Evolutionary conservation across 352 stramenopile genomes (phyloP).

Genomic region (Phytophthora macrochlamydospora): DNA sequence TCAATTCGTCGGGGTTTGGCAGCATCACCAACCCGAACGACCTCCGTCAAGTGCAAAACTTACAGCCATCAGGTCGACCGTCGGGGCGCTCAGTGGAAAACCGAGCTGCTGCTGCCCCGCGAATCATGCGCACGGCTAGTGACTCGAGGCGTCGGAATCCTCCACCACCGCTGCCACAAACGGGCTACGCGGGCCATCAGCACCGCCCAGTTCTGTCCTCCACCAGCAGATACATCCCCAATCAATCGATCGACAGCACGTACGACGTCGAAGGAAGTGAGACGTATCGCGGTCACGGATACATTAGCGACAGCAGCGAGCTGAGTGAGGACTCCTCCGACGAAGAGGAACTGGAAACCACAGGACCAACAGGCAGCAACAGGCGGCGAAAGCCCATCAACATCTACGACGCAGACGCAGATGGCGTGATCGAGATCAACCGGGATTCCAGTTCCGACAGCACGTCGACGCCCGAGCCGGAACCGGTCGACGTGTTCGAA

Average conservation of each 20-base stretch:
- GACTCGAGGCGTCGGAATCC: constrained; percentile 13
- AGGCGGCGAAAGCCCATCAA: constrained; percentile 13
- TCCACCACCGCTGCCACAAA: constrained; percentile 9
- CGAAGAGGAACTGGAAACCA: constrained; percentile 22
- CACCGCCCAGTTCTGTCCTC: constrained; percentile 2
- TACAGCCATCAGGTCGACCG: constrained; percentile 17
- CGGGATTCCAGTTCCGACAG: constrained; percentile 27
- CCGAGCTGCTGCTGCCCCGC: constrained; percentile 1
- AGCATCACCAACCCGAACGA: constrained; percentile 8
- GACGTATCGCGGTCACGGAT: constrained; percentile 32
- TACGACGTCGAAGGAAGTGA: constrained; percentile 30
- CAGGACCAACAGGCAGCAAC: constrained; percentile 6
- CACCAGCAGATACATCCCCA: constrained; percentile 15
- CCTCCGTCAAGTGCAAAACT: constrained; percentile 9
- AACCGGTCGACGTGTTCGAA: constrained; percentile 47
- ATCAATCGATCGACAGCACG: constrained; percentile 37
- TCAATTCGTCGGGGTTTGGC: constrained; percentile 11
- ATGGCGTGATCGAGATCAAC: constrained; percentile 45
- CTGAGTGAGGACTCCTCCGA: constrained; percentile 27
- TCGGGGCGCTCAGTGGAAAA: constrained; percentile 23
- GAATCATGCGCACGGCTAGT: constrained; percentile 20
- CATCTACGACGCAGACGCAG: constrained; percentile 43
- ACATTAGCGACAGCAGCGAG: constrained; percentile 29
- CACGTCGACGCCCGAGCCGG: constrained; percentile 23
- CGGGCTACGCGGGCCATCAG: constrained; percentile 5